These are phyloP conservation scores for Oidium heveae DNA, from an alignment of 2,329 filamentous ascomycete genomes.

Conservation along the genomic window DNA sequence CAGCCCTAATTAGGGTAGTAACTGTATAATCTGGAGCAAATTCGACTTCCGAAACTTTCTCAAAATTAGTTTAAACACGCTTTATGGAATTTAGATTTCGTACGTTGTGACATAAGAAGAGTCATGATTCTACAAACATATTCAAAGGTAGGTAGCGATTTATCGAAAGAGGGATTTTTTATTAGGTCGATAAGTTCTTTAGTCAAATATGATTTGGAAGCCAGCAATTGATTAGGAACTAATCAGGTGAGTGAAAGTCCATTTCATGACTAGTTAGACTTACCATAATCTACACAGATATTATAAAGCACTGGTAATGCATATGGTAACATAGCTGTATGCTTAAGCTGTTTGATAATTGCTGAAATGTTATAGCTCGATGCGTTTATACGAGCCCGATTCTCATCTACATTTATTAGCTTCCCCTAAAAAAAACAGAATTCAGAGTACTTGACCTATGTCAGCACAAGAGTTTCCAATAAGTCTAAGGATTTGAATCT, in stretches of 20 bases:
- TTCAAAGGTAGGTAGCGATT: constrained; percentile 18
- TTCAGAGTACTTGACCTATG: constrained; percentile 18
- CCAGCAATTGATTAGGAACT: constrained; percentile 29
- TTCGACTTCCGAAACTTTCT: constrained; percentile 11
- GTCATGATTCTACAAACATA: constrained; percentile 31
- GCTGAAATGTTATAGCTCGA: constrained; percentile 19
- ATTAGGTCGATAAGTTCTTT: constrained; percentile 24
- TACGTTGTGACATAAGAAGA: constrained; percentile 26
- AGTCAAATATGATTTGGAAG: constrained; percentile 26
- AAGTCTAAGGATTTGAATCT: constrained; percentile 28
- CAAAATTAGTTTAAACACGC: background rate
- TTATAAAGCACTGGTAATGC: constrained; percentile 36
- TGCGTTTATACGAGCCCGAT: constrained; percentile 28
- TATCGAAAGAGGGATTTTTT: constrained; percentile 20
- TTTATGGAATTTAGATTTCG: constrained; percentile 2
- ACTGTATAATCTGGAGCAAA: constrained; percentile 20
- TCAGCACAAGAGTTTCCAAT: constrained; percentile 39
- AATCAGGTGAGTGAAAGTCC: constrained; percentile 5
- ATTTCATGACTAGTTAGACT: constrained; percentile 5
- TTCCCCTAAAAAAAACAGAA: background rate
- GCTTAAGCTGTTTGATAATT: constrained; percentile 22
- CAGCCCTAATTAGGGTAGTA: constrained; percentile 23
- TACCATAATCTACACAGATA: constrained; percentile 36
- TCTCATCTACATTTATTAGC: constrained; percentile 22
- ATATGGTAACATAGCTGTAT: constrained; percentile 24